A percentile compares a stretch with the other conserved stretches of the same genome.
phyloP scores from a whole-genome alignment of 1,284 basidiomycete species.

The Apiotrichum mycotoxinovorans region DNA sequence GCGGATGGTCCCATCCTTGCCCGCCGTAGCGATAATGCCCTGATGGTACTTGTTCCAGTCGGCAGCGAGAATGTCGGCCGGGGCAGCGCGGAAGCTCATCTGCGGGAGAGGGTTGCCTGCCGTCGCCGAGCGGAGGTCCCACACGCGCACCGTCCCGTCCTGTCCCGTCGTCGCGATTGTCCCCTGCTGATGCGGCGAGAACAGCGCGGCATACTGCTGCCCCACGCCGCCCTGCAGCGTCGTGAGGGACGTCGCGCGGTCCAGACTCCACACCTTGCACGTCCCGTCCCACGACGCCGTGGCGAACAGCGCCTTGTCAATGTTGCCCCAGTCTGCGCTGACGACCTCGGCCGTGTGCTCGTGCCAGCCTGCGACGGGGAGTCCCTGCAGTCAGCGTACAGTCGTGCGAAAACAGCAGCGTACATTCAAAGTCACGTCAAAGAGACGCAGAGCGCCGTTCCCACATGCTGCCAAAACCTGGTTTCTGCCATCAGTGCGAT shows the following conservation, averaged over 20 bases:
- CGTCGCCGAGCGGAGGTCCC: constrained; percentile 55
- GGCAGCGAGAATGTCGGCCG: constrained; percentile 40
- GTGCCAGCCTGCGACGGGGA: constrained; percentile 83
- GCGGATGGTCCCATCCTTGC: constrained; percentile 53
- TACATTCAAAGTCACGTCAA: constrained; percentile 86
- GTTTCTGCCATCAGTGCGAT: constrained; percentile 49
- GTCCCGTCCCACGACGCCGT: constrained; percentile 90
- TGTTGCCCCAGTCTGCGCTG: constrained; percentile 95
- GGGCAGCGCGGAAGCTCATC: constrained; percentile 9
- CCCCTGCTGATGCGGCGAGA: constrained; percentile 84
- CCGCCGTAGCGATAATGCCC: constrained; percentile 52
- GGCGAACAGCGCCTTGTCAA: constrained; percentile 83
- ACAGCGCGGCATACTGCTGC: constrained; percentile 80
- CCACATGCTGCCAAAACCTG: constrained; percentile 85
- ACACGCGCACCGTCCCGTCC: constrained; percentile 76
- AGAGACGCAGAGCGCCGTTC: constrained; percentile 85
- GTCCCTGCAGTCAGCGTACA: constrained; percentile 24
- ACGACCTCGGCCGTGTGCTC: constrained; percentile 91
- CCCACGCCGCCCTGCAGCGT: constrained; percentile 65
- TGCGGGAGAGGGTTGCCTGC: neutral
- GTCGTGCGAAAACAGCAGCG: constrained; percentile 27
- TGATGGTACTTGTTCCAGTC: constrained; percentile 60
- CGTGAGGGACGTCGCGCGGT: constrained; percentile 67
- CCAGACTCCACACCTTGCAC: constrained; percentile 89
- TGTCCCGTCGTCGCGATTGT: constrained; percentile 76